A percentile compares a stretch with the other conserved stretches of the same genome.
Evolutionary conservation across 108 stramenopile genomes (phyloP).

Genomic region (Seminavis robusta): DNA sequence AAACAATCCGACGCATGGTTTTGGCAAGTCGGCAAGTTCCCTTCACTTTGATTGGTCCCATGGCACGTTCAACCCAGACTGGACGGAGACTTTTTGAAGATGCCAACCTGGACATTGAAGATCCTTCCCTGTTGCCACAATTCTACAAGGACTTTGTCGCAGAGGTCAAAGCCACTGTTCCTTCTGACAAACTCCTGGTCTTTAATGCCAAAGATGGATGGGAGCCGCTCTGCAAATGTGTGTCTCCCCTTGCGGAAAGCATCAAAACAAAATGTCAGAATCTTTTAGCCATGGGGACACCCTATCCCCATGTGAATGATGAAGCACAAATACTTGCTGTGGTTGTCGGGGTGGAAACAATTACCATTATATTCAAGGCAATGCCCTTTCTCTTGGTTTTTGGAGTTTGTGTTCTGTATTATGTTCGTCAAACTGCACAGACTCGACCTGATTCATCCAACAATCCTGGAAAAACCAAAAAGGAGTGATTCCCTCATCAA

Average conservation of each 20-base stretch:
- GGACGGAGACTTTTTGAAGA: not conserved
- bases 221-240: slow-evolving; percentile 27
- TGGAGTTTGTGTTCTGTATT: too few species aligned
- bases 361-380: too few species aligned
- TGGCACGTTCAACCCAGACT: not conserved
- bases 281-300: not conserved
- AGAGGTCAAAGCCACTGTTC: slow-evolving; percentile 4
- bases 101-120: not conserved
- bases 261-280: not conserved
- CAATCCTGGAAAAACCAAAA: too few species aligned
- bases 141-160: slow-evolving; percentile 1
- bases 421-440: too few species aligned
- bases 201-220: slow-evolving; percentile 28
- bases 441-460: too few species aligned
- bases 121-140: not conserved
- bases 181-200: slow-evolving; percentile 15
- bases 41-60: too few species aligned
- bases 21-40: too few species aligned
- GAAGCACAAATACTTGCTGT: too few species aligned
- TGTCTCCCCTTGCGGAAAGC: not conserved
- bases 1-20: too few species aligned
- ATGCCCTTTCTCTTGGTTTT: too few species aligned
- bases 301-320: slow-evolving; percentile 2
- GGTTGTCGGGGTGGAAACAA: too few species aligned
- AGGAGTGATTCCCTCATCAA: too few species aligned